A percentile compares a stretch with the other conserved stretches of the same genome.
These are phyloP conservation scores for Reutealis trisperma DNA, from an alignment of 345 rosid species.

Conservation along the genomic window DNA sequence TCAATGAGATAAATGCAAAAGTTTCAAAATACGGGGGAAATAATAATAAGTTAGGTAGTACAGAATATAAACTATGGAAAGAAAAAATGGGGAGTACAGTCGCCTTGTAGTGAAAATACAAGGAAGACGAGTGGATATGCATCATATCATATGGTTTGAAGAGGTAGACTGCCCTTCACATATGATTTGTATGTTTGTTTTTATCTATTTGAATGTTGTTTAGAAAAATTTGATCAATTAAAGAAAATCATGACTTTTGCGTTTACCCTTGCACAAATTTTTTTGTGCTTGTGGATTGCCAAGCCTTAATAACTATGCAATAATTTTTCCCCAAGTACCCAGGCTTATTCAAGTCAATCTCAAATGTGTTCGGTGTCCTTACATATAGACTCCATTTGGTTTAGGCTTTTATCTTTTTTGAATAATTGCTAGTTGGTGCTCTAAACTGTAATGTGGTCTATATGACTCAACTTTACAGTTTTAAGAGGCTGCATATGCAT, in stretches of 20 bases:
- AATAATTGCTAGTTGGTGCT: neutral
- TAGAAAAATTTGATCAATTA: neutral
- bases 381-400: neutral
- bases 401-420: neutral
- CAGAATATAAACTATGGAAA: neutral
- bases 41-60: neutral
- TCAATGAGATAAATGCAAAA: neutral
- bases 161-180: neutral
- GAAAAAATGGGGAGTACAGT: neutral
- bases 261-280: neutral
- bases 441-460: neutral
- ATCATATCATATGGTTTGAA: neutral
- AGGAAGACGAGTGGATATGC: neutral
- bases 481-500: neutral
- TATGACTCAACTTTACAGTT: neutral
- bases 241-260: neutral
- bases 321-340: neutral
- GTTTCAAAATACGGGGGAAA: neutral
- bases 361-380: neutral
- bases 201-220: neutral
- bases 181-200: neutral
- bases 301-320: neutral
- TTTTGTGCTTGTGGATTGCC: too few species aligned
- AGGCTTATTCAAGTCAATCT: neutral
- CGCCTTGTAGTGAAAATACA: neutral